A percentile compares a stretch with the other conserved stretches of the same genome.
phyloP scores from a whole-genome alignment of 148 eudicot genomes.

The Cornus controversa region DNA sequence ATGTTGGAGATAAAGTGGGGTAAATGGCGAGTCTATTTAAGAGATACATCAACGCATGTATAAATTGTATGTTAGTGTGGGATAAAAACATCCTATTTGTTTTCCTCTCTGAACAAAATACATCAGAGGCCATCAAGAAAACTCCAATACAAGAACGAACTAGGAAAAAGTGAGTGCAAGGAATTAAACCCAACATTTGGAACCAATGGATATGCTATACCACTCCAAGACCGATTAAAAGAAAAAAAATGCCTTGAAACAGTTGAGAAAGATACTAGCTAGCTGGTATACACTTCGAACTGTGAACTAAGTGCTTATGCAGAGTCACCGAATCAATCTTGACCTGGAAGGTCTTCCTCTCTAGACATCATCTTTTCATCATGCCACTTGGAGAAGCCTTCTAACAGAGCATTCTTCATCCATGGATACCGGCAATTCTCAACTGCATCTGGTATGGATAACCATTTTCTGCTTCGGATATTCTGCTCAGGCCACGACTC shows the following conservation, averaged over 20 bases:
- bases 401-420: constrained; percentile 51
- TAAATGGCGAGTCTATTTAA: too few relatives aligned
- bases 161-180: background rate
- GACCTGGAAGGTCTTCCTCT: constrained; percentile 8
- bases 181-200: background rate
- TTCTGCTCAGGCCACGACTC: constrained; percentile 57
- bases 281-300: background rate
- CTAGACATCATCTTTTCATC: constrained; percentile 14
- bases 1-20: too few relatives aligned
- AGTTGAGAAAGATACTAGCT: constrained; percentile 12
- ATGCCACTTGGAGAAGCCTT: constrained; percentile 55
- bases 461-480: constrained; percentile 46
- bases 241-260: background rate
- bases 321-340: constrained; percentile 14
- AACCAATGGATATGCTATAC: background rate
- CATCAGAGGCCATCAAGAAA: background rate
- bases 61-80: too few relatives aligned
- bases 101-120: constrained; percentile 1
- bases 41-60: too few relatives aligned
- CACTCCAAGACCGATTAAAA: background rate
- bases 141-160: background rate
- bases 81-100: too few relatives aligned
- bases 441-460: constrained; percentile 45
- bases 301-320: constrained; percentile 10
- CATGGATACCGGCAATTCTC: constrained; percentile 57